These are phyloP conservation scores for Cladobotryum mycophilum DNA, from an alignment of 2,329 filamentous ascomycete species.

Conservation along the genomic window DNA sequence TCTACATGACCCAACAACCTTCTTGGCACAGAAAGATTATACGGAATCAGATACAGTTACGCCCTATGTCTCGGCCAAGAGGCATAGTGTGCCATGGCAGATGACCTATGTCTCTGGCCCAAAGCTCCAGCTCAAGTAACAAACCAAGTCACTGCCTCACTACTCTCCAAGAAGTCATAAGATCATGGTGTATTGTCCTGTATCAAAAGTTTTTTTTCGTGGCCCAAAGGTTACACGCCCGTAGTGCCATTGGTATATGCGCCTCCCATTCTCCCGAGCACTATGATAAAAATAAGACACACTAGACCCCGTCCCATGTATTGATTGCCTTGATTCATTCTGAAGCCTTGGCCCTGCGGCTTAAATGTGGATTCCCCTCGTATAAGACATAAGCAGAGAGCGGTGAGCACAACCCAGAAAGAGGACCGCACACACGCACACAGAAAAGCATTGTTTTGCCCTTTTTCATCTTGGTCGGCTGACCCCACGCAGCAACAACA, in stretches of 20 bases:
- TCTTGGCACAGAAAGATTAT: too few species aligned
- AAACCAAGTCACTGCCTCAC: too few species aligned
- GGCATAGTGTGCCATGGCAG: too few species aligned
- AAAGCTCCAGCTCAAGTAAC: too few species aligned
- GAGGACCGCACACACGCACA: not conserved
- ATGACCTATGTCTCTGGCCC: too few species aligned
- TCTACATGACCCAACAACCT: too few species aligned
- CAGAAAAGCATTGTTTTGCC: not conserved
- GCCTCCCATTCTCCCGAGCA: not conserved
- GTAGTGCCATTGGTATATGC: not conserved
- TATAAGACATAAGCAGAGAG: not conserved
- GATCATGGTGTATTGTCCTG: too few species aligned
- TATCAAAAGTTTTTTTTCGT: not conserved
- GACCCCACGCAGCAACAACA: not conserved
- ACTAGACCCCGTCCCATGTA: not conserved
- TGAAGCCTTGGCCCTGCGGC: not conserved
- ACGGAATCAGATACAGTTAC: not conserved
- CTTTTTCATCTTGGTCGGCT: not conserved
- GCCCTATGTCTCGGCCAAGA: not conserved
- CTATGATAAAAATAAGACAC: not conserved
- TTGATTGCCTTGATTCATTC: not conserved
- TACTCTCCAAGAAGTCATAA: too few species aligned
- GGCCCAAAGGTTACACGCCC: slow-evolving; percentile 5
- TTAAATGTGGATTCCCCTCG: not conserved
- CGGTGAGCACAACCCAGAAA: slow-evolving; percentile 4